These are phyloP conservation scores for Phytophthora sp. DNA, from an alignment of 352 stramenopile species.

Conservation along the genomic window DNA sequence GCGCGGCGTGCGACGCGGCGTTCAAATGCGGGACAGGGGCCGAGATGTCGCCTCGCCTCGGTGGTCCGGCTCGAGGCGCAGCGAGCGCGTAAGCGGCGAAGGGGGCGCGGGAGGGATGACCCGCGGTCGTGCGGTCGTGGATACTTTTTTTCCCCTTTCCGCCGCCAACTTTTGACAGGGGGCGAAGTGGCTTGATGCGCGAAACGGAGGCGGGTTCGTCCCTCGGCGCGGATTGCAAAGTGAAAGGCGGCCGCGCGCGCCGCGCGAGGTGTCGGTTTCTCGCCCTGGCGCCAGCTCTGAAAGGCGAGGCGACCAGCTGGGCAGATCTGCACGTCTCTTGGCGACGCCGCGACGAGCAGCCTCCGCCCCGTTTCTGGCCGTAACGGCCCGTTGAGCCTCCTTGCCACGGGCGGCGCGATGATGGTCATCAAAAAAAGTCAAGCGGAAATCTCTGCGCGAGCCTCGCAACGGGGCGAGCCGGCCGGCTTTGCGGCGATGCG, in stretches of 20 bases:
- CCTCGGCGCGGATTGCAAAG: conserved; percentile 38
- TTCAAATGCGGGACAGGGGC: conserved; percentile 31
- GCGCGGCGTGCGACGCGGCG: conserved; percentile 37
- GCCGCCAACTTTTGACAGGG: conserved; percentile 22
- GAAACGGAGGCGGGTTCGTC: no score
- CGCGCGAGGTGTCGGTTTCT: conserved; percentile 28
- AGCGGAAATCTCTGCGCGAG: background rate
- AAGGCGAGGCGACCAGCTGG: conserved; percentile 39
- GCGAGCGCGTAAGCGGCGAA: background rate
- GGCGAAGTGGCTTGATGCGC: conserved; percentile 90
- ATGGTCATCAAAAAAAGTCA: conserved; percentile 30
- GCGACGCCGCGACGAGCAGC: conserved; percentile 32
- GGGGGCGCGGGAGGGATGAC: conserved; percentile 28
- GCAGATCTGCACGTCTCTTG: conserved; percentile 47
- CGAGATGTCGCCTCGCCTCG: conserved; percentile 26
- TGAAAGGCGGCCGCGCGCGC: no score
- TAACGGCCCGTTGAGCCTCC: conserved; percentile 17
- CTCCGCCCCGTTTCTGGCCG: conserved; percentile 21
- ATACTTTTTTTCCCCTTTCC: conserved; percentile 37
- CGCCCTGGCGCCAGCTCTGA: conserved; percentile 37
- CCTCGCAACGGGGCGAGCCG: conserved; percentile 11
- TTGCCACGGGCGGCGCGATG: background rate
- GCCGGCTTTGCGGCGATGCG: no score
- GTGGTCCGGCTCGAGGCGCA: conserved; percentile 9
- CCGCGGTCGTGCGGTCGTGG: conserved; percentile 28